Evolutionary conservation across 225 moss, liverwort and hornwort genomes (phyloP), one percentile per base, ranked within the genome.

Genomic region (Pseudoscleropodium purum): DNA sequence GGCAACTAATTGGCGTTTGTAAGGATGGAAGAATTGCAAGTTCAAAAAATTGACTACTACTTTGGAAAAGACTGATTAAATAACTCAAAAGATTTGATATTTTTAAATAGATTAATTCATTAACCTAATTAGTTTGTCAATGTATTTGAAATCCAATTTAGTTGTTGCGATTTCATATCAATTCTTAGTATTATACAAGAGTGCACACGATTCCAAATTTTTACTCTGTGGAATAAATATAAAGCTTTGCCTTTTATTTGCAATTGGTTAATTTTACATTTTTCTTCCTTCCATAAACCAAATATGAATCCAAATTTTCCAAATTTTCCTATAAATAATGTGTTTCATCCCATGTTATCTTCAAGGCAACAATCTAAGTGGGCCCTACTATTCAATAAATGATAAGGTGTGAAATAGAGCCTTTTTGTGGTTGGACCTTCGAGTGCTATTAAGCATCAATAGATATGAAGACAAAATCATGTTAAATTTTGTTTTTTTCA

Each of bases 341-440:
- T 5, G 1, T 37, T 67, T 20, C 10, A 59, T 0, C 6, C 6
- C 11, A 37, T 37, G 6, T 11, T 68, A 37, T 21, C 11, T 68
- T 20, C 3, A 21, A 20, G 2, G 37, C 6, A 9, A 68, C 37
- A 68, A 37, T 68, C 21, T 37, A 37, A 37, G 21, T 37, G 68
- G 37, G 6, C 20, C 6, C 37, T 37, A 68, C 2, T 68, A 11
- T 37, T 37, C 11, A 68, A 37, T 68, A 68, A 68, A 37, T 37
- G 4, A 68, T 37, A 37, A 6, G 11, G 21, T 68, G 20, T 6
- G 0, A 67, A 67, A 20, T 37, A 67, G 20, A 67, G 20, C 11
- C 20, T 0, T 1, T 19, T 10, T 3, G 6, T 67, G 1, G 11
- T 2, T 67, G 6, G 11, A 36, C 6, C 20, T 37, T 67, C n/a